Evolutionary conservation across 768 basidiomycete species (phyloP).

Genomic region (Serpula lacrymans): DNA sequence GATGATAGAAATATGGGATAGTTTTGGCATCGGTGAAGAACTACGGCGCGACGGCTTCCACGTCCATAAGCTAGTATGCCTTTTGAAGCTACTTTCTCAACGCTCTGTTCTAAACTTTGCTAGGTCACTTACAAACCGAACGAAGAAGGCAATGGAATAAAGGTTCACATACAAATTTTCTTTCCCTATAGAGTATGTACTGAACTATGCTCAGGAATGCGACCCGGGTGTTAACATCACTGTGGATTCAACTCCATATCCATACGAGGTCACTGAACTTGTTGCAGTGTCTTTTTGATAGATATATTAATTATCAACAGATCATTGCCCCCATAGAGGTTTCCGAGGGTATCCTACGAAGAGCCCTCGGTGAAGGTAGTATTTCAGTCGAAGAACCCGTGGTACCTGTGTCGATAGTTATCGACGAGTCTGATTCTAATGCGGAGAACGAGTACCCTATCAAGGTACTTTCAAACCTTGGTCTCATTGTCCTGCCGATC

Average conservation of each 20-base stretch:
- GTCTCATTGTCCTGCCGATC: too few species aligned
- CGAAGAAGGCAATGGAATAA: neutral
- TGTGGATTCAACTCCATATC: neutral
- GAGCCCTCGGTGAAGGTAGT: neutral
- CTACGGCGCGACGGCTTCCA: slow-evolving; percentile 4
- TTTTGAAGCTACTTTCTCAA: too few species aligned
- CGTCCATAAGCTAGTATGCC: slow-evolving; percentile 1
- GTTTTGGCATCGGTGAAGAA: slow-evolving; percentile 9
- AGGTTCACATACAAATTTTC: neutral
- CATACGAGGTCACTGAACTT: neutral
- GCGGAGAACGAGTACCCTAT: too few species aligned
- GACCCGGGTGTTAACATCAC: slow-evolving; percentile 1
- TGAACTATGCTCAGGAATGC: too few species aligned
- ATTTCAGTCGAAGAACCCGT: neutral
- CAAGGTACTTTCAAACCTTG: too few species aligned
- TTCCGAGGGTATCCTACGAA: neutral
- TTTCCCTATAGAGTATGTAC: neutral
- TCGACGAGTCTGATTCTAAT: too few species aligned
- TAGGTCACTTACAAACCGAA: neutral
- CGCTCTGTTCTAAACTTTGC: neutral
- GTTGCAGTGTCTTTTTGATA: too few species aligned
- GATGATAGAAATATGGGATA: slow-evolving; percentile 17
- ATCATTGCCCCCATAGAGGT: neutral
- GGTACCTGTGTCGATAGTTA: neutral
- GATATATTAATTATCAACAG: neutral